Base-by-base conservation (phyloP, 805 yeast species). In the Candida manassasensis region DNA sequence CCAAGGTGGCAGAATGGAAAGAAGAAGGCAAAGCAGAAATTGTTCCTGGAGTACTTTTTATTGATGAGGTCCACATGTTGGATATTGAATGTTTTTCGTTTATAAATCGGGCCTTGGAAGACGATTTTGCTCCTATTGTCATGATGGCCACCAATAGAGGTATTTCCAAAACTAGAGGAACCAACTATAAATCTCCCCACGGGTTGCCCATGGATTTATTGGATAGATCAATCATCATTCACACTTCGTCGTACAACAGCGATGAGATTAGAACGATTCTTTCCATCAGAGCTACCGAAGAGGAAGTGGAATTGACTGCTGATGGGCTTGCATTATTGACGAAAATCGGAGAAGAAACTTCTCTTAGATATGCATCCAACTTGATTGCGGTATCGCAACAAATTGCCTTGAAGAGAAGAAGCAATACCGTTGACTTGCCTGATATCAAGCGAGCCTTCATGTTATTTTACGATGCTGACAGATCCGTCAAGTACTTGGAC, bases 141-240 rank as follows among this genome's bases (percentile, higher is more conserved):
- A 84, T 93, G 44, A 85, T 93, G 94, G 99, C 99, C 29, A 89
- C 99, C 17, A 93, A 93, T 66, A 77, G 97, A 59, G 99, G 99
- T 36, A 73, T 90, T 39, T 77, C 96, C n/a, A 81, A 76, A 41
- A 88, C 96, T 16, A 77, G 96, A 53, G 98, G 99, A 35, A 86
- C 97, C 19, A 81, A 78, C 54, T 87, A 87, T 67, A 84, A 81
- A 61, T 83, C 96, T 1, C 96, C 98, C 15, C 99, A 93, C 59
- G 99, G 99, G n/a, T 70, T 93, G 40, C 98, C 99, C 28, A 73
- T 84, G 40, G 99, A 93, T 69, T 70, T 93, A 50, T 79, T 93
- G 50, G 99, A 93, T 64, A 77, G 99, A 59, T 77, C 94, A 22
- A 83, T 93, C 47, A 93, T 93, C 43, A 87, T 93, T 45, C 88